Conservation (phyloP, 345 rosid genomes). For the Brassica nigra region DNA sequence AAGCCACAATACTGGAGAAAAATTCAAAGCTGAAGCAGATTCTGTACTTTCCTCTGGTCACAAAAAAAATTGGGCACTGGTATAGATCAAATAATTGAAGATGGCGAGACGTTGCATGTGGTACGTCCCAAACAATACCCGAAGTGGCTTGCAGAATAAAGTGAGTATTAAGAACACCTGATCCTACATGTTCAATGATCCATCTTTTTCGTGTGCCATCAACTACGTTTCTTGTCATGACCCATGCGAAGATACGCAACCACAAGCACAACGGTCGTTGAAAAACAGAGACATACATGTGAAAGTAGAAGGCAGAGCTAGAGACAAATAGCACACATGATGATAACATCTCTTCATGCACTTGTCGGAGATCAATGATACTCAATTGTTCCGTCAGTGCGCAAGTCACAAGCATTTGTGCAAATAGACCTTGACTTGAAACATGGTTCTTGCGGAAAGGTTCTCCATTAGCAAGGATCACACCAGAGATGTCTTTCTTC, state of each 20-base stretch:
- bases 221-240: neutral
- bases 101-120: neutral
- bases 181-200: neutral
- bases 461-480: neutral
- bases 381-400: neutral
- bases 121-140: neutral
- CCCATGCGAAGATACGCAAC: neutral
- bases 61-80: neutral
- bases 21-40: neutral
- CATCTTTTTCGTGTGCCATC: neutral
- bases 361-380: neutral
- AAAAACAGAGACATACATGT: neutral
- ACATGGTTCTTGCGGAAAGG: neutral
- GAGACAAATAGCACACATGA: neutral
- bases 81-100: neutral
- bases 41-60: neutral
- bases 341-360: neutral
- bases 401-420: neutral
- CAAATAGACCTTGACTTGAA: neutral
- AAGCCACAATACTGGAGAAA: neutral
- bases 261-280: neutral
- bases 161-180: neutral
- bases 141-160: neutral
- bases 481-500: neutral
- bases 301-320: neutral